Evolutionary conservation across 2,329 filamentous ascomycete species (phyloP).

Genomic region (Penicillium sp.): DNA sequence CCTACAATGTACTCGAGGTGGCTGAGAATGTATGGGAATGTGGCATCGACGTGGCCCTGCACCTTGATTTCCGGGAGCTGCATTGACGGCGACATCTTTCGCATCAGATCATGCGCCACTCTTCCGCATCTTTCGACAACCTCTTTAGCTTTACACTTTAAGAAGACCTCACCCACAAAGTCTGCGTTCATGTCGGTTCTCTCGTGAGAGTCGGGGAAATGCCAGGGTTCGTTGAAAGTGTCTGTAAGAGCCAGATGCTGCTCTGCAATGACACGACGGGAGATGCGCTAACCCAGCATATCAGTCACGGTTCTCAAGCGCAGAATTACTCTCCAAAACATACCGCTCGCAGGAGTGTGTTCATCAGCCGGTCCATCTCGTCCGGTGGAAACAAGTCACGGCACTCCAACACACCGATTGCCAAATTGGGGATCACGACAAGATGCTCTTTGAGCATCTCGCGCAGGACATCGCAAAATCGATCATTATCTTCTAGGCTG

Average conservation of each 20-base stretch:
- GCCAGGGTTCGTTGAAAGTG: constrained; percentile 86
- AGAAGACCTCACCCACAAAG: constrained; percentile 92
- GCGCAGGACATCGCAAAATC: constrained; percentile 75
- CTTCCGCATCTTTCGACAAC: constrained; percentile 80
- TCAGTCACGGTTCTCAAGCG: constrained; percentile 4
- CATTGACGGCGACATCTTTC: constrained; percentile 69
- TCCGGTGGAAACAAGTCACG: constrained; percentile 75
- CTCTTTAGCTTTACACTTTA: constrained; percentile 86
- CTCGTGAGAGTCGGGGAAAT: constrained; percentile 75
- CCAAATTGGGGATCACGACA: constrained; percentile 87
- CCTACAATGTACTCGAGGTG: constrained; percentile 97
- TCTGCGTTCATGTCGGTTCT: constrained; percentile 65
- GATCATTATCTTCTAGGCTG: constrained; percentile 84
- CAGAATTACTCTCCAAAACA: constrained; percentile 25
- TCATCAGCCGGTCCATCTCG: constrained; percentile 92
- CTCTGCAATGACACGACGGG: constrained; percentile 92
- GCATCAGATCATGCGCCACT: constrained; percentile 71
- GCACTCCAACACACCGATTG: constrained; percentile 91
- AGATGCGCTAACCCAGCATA: constrained; percentile 67
- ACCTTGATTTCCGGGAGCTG: constrained; percentile 78
- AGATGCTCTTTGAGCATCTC: constrained; percentile 82
- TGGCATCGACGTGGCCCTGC: constrained; percentile 80
- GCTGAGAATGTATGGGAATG: constrained; percentile 92
- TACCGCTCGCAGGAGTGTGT: constrained; percentile 84
- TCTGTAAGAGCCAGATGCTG: constrained; percentile 94